Percentiles rank a stretch among this genome's conserved stretches.
These are phyloP conservation scores for Plasmodium yoelii DNA, from an alignment of 169 alveolate genomes.

Conservation along the genomic window DNA sequence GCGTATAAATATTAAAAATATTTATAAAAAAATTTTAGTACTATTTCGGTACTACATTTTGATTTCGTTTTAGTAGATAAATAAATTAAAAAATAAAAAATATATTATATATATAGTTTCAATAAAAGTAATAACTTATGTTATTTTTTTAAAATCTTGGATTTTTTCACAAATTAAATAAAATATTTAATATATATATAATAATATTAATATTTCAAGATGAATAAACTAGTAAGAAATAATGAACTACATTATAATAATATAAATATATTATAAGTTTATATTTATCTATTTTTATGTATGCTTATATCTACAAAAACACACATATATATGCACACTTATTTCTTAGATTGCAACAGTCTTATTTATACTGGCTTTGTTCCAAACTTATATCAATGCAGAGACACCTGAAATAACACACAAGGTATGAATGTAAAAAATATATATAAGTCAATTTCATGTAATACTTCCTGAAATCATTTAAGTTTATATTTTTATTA, in stretches of 20 bases:
- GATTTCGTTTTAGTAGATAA: no score
- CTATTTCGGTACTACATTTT: no score
- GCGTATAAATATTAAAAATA: no score
- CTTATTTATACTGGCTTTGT: slow-evolving; percentile 14
- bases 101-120: no score
- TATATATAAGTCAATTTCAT: not conserved
- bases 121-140: no score
- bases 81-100: no score
- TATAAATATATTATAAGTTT: not conserved
- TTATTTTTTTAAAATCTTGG: no score
- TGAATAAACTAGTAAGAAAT: slow-evolving; percentile 47
- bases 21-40: no score
- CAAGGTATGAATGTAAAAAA: slow-evolving; percentile 10
- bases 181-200: not conserved
- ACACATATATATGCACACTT: slow-evolving; percentile 4
- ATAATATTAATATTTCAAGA: slow-evolving; percentile 2
- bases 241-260: not conserved
- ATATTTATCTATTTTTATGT: not conserved
- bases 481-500: slow-evolving; percentile 11
- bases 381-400: slow-evolving; percentile 12
- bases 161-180: no score
- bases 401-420: slow-evolving; percentile 61
- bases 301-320: not conserved
- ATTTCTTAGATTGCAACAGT: slow-evolving; percentile 15
- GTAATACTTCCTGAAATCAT: not conserved